Conservation (phyloP, 164 flowering plant species). For the Stephania yunnanensis region DNA sequence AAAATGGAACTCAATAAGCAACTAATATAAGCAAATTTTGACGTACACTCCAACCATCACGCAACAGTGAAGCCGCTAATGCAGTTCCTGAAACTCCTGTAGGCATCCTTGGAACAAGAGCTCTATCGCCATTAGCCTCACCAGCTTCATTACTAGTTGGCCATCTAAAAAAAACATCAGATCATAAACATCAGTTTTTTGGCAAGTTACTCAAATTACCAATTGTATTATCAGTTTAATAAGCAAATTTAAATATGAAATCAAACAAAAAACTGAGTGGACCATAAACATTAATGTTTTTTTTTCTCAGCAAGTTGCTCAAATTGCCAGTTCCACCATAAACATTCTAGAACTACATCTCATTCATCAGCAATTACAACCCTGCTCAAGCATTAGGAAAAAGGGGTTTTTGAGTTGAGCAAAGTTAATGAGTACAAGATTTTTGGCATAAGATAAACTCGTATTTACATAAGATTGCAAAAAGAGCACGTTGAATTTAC, state of each 20-base stretch:
- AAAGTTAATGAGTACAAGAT: no score
- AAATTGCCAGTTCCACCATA: no score
- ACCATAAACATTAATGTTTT: no score
- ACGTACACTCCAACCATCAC: slow-evolving; percentile 99
- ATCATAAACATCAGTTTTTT: not conserved
- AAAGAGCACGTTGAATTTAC: no score
- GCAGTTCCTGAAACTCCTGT: slow-evolving; percentile 92
- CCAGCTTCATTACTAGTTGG: slow-evolving; percentile 20
- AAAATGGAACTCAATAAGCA: not conserved
- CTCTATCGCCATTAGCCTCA: slow-evolving; percentile 27
- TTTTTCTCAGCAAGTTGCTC: no score
- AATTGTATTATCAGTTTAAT: not conserved
- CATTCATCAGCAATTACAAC: no score
- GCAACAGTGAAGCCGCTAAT: slow-evolving; percentile 88
- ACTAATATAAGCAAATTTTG: not conserved
- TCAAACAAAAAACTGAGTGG: not conserved
- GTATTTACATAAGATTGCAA: no score
- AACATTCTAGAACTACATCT: no score
- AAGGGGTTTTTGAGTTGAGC: no score
- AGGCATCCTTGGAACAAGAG: slow-evolving; percentile 61
- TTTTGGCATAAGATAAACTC: no score
- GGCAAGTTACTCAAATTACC: not conserved
- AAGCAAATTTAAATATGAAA: not conserved
- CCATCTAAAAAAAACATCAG: slow-evolving; percentile 29
- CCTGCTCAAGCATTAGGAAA: no score